Evolutionary conservation across 179 eudicot genomes (phyloP), one percentile per base, ranked within the genome.

Genomic region (Gypsophila paniculata): DNA sequence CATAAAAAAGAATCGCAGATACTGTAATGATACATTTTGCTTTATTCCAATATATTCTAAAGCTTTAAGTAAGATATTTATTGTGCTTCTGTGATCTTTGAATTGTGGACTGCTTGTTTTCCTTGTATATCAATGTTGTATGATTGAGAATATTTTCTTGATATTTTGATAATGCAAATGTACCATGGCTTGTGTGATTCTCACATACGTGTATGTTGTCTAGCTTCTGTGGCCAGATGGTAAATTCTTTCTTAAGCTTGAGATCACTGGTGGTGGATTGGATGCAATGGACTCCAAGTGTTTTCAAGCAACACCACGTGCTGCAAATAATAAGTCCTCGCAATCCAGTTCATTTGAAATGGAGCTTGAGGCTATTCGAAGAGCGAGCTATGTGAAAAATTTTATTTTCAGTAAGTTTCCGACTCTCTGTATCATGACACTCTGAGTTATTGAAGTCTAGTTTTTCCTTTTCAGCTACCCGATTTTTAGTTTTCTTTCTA

Each of bases 201-300:
- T 62, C 44, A 61, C 54, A 23, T 57, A 36, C 26, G 39, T 74
- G 64, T 68, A 14, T 79, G 51, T 68, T 59, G 15, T 84, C 76
- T 82, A 93, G 99, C 77, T 89, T 75, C 87, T 94, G 8, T 94
- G 97, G 97, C 99, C 97, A 51, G 90, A 81, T 75, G 99, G 96
- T 17, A 90, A 76, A 64, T 95, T 95, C 82, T 95, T 92, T 81
- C 80, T 78, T 57, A 87, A 78, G 76, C 70, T 87, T 71, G 82
- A 77, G 74, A 80, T 76, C 13, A 65, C 65, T 73, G 83, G 73
- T 69, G 71, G 72, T 19, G 78, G 80, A 51, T 65, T 58, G 17
- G 87, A 82, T 74, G 88, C 78, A 64, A 42, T 80, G 77, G 83
- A 85, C 51, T 72, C 75, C 29, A 80, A 74, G 76, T 79, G 80